phyloP scores from a whole-genome alignment of 371 early-diverging fungal genomes.

The Mucor velutinosus region DNA sequence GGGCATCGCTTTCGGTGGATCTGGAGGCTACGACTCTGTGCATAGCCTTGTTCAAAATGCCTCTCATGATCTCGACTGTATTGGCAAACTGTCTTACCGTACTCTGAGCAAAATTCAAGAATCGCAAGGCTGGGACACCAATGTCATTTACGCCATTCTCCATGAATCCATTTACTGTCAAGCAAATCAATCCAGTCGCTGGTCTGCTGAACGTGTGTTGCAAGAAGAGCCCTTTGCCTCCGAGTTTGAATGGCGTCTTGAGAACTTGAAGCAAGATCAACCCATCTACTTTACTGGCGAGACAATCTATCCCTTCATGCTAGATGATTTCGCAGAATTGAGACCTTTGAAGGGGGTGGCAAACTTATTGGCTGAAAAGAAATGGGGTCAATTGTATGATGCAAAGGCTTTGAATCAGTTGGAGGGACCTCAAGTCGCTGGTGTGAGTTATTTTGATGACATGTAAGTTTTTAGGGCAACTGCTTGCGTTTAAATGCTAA shows the following conservation, averaged over 20 bases:
- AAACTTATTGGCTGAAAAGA: constrained; percentile 59
- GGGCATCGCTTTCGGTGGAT: constrained; percentile 66
- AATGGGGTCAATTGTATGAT: constrained; percentile 68
- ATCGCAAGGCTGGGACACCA: constrained; percentile 59
- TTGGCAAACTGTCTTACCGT: constrained; percentile 50
- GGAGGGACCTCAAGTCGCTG: constrained; percentile 62
- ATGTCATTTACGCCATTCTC: constrained; percentile 69
- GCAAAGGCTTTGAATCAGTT: constrained; percentile 48
- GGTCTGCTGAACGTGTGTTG: constrained; percentile 70
- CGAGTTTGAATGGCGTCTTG: constrained; percentile 55
- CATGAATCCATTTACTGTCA: constrained; percentile 79
- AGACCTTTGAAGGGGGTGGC: constrained; percentile 63
- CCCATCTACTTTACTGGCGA: constrained; percentile 62
- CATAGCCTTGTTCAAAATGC: constrained; percentile 61
- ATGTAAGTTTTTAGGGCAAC: constrained; percentile 43
- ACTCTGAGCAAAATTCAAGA: constrained; percentile 50
- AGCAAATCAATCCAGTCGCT: constrained; percentile 54
- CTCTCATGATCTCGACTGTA: constrained; percentile 51
- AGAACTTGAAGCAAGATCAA: constrained; percentile 36
- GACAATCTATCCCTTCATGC: constrained; percentile 76
- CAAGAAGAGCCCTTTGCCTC: constrained; percentile 44
- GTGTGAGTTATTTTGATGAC: constrained; percentile 75
- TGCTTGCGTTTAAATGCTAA: neutral
- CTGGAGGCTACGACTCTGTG: constrained; percentile 70
- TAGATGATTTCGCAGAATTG: constrained; percentile 72